phyloP scores from a whole-genome alignment of 495 filamentous ascomycete species.

The Trichoderma virens region DNA sequence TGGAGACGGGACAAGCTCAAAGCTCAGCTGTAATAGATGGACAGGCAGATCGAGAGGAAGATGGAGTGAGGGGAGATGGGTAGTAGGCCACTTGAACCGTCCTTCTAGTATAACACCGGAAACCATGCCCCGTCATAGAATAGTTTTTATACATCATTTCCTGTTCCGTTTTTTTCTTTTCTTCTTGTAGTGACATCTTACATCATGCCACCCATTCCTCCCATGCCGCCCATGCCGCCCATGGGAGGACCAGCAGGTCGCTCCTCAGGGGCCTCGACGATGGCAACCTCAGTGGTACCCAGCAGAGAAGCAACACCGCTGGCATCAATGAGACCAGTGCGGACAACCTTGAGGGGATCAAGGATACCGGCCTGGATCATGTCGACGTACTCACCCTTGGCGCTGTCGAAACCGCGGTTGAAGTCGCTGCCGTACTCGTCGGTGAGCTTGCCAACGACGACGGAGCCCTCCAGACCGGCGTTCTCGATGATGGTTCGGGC shows the following conservation, averaged over 20 bases:
- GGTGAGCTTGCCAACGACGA: conserved; percentile 95
- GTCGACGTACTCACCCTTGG: conserved; percentile 95
- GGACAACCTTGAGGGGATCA: conserved; percentile 98
- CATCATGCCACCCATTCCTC: conserved; percentile 51
- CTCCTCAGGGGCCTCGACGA: conserved; percentile 92
- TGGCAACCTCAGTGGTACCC: conserved; percentile 95
- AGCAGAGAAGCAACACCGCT: conserved; percentile 94
- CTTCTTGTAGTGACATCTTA: conserved; percentile 20
- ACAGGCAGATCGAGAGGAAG: not conserved
- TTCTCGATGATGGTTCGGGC: conserved; percentile 96
- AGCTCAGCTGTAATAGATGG: not conserved
- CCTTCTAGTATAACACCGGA: conserved; percentile 22
- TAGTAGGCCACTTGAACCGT: conserved; percentile 6
- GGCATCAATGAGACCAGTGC: conserved; percentile 88
- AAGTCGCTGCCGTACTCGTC: conserved; percentile 90
- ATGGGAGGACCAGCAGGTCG: conserved; percentile 48
- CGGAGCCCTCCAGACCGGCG: conserved; percentile 89
- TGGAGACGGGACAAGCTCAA: not conserved
- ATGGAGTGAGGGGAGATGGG: not conserved
- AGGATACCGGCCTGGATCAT: conserved; percentile 97
- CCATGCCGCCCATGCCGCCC: conserved; percentile 61
- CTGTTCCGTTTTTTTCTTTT: conserved; percentile 16
- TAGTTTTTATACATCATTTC: conserved; percentile 10
- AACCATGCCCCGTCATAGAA: conserved; percentile 16
- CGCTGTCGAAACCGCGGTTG: conserved; percentile 95